These are phyloP conservation scores for Phoenix roebelenii DNA, from an alignment of 176 grass and related monocot genomes.

Conservation along the genomic window DNA sequence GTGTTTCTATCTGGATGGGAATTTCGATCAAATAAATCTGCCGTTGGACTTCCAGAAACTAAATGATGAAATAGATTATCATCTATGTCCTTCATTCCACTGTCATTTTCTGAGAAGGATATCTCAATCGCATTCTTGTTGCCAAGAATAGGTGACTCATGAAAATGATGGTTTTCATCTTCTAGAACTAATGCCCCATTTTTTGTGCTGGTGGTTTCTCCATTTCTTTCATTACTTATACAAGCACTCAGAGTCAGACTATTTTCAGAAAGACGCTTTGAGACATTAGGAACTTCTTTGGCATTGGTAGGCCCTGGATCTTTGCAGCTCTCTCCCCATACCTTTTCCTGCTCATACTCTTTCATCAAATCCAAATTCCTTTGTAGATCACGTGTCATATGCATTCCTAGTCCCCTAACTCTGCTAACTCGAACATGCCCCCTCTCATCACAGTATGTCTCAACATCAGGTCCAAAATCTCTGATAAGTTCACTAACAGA, in stretches of 20 bases:
- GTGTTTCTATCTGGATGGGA: slow-evolving; percentile 22
- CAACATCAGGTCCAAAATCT: slow-evolving; percentile 74
- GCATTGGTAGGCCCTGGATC: slow-evolving; percentile 26
- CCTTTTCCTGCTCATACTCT: slow-evolving; percentile 61
- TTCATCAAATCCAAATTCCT: slow-evolving; percentile 97
- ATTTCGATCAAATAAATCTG: slow-evolving; percentile 19
- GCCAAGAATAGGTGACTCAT: slow-evolving; percentile 18
- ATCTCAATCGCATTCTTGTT: slow-evolving; percentile 62
- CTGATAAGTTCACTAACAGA: slow-evolving; percentile 21
- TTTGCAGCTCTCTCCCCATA: slow-evolving; percentile 15
- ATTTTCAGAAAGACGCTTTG: slow-evolving; percentile 41
- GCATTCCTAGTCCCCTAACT: slow-evolving; percentile 80
- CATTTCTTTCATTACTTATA: slow-evolving; percentile 25
- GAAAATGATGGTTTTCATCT: slow-evolving; percentile 17
- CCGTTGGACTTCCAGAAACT: slow-evolving; percentile 38
- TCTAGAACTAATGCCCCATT: slow-evolving; percentile 11
- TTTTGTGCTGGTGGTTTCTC: slow-evolving; percentile 19
- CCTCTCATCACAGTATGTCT: slow-evolving; percentile 80
- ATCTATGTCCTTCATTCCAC: slow-evolving; percentile 39
- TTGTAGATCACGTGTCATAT: slow-evolving; percentile 96
- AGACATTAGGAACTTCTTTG: slow-evolving; percentile 31
- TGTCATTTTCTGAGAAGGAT: slow-evolving; percentile 65
- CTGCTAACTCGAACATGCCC: slow-evolving; percentile 75
- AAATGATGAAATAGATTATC: slow-evolving; percentile 79
- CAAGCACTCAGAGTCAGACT: slow-evolving; percentile 16